These are phyloP conservation scores for Hypoxylon sp. DNA, from an alignment of 2,329 filamentous ascomycete species.

Conservation along the genomic window DNA sequence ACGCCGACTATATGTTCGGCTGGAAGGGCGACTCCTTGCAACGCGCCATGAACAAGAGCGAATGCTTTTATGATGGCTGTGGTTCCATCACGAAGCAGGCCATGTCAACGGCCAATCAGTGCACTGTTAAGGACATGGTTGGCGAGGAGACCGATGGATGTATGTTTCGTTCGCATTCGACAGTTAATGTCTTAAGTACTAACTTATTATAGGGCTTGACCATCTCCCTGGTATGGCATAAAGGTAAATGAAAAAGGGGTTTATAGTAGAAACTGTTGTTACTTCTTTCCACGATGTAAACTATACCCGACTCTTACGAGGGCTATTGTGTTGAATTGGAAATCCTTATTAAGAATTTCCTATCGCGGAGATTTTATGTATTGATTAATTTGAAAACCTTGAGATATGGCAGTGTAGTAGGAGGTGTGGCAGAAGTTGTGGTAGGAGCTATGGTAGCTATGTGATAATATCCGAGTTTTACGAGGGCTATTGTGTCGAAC, in stretches of 20 bases:
- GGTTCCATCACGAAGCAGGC: constrained; percentile 54
- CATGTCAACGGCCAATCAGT: constrained; percentile 52
- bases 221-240: constrained; percentile 45
- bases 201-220: constrained; percentile 43
- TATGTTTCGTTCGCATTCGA: constrained; percentile 44
- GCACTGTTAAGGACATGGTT: constrained; percentile 52
- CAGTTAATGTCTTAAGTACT: constrained; percentile 20
- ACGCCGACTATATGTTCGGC: constrained; percentile 46
- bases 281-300: background rate
- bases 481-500: too few relatives aligned
- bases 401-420: too few relatives aligned
- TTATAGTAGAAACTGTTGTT: background rate
- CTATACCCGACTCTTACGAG: too few relatives aligned
- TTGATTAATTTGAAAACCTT: constrained; percentile 1
- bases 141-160: constrained; percentile 54
- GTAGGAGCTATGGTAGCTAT: too few relatives aligned
- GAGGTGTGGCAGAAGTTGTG: too few relatives aligned
- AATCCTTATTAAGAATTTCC: too few relatives aligned
- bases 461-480: too few relatives aligned
- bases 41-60: constrained; percentile 57
- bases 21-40: constrained; percentile 54
- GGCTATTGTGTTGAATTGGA: too few relatives aligned
- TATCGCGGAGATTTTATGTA: too few relatives aligned
- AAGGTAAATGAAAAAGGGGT: constrained; percentile 2
- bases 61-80: constrained; percentile 59